phyloP scores from a whole-genome alignment of 2,329 filamentous ascomycete genomes.

The Sclerotiophoma versabilis region DNA sequence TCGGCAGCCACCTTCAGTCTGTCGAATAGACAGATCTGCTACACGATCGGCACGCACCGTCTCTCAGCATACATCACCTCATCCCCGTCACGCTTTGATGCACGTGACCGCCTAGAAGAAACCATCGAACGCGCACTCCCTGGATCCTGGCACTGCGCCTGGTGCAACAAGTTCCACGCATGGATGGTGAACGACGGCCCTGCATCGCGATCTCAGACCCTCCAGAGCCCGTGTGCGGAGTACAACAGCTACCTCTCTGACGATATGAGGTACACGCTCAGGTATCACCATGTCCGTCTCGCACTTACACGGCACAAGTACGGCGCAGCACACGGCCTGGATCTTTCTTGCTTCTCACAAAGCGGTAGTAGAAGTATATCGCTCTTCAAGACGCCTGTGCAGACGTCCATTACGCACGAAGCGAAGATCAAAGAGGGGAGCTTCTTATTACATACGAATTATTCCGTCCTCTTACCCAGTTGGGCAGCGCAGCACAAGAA shows the following conservation, averaged over 20 bases:
- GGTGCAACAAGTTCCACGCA: constrained; percentile 43
- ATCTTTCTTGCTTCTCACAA: constrained; percentile 25
- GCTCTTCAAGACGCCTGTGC: constrained; percentile 24
- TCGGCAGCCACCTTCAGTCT: constrained; percentile 39
- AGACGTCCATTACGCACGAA: constrained; percentile 16
- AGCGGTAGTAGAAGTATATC: constrained; percentile 12
- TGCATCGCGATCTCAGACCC: constrained; percentile 14
- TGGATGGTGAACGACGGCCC: constrained; percentile 24
- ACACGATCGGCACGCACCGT: constrained; percentile 35
- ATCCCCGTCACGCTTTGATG: constrained; percentile 26
- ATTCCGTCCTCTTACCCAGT: constrained; percentile 25
- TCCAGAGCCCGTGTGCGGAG: constrained; percentile 29
- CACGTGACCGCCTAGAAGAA: constrained; percentile 30
- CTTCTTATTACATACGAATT: constrained; percentile 32
- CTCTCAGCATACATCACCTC: constrained; percentile 26
- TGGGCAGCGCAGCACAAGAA: constrained; percentile 13
- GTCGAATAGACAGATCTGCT: constrained; percentile 35
- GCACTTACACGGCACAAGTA: constrained; percentile 28
- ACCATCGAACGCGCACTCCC: constrained; percentile 45
- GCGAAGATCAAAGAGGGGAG: constrained; percentile 24
- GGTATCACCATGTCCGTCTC: constrained; percentile 41
- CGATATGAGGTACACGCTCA: constrained; percentile 26
- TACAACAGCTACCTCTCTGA: constrained; percentile 38
- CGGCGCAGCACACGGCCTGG: constrained; percentile 37
- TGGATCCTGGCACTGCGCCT: constrained; percentile 43